These are phyloP conservation scores for Raffaelea ambrosiae DNA, from an alignment of 2,329 filamentous ascomycete genomes.

Conservation along the genomic window DNA sequence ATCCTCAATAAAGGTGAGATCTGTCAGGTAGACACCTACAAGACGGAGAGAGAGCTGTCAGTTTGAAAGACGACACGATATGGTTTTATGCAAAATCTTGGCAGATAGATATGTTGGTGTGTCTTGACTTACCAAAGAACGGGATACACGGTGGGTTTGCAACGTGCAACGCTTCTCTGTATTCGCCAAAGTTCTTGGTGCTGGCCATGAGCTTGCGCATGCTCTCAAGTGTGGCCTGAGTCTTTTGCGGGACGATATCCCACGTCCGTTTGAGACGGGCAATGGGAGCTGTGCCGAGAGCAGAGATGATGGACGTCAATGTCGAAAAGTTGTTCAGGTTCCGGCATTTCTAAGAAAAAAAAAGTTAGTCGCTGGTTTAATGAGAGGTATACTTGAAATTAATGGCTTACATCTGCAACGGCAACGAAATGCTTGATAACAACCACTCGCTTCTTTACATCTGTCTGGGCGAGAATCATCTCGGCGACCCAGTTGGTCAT, in stretches of 20 bases:
- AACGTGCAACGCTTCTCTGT: conserved; percentile 83
- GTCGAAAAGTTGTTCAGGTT: conserved; percentile 93
- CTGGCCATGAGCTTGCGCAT: conserved; percentile 96
- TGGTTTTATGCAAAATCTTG: too few relatives aligned
- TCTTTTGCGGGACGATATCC: conserved; percentile 84
- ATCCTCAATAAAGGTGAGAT: conserved; percentile 95
- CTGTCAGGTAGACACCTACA: conserved; percentile 86
- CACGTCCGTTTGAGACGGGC: conserved; percentile 89
- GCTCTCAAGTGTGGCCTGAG: conserved; percentile 68
- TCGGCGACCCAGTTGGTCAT: conserved; percentile 99
- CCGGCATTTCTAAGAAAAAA: conserved; percentile 72
- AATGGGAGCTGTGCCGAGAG: conserved; percentile 87
- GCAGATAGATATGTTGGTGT: too few relatives aligned
- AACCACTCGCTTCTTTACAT: conserved; percentile 91
- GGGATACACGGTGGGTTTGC: conserved; percentile 96
- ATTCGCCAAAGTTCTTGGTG: conserved; percentile 97
- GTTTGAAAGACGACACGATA: too few relatives aligned
- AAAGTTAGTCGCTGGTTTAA: conserved; percentile 14
- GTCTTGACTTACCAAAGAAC: conserved; percentile 91
- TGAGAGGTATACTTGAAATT: too few relatives aligned
- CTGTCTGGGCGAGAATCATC: conserved; percentile 92
- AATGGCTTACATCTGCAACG: conserved; percentile 81
- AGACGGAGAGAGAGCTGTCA: not conserved
- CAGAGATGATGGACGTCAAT: conserved; percentile 94
- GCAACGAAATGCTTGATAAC: conserved; percentile 98